These are phyloP conservation scores for Bipolaris sorokiniana DNA, from an alignment of 2,329 filamentous ascomycete genomes.

Conservation along the genomic window DNA sequence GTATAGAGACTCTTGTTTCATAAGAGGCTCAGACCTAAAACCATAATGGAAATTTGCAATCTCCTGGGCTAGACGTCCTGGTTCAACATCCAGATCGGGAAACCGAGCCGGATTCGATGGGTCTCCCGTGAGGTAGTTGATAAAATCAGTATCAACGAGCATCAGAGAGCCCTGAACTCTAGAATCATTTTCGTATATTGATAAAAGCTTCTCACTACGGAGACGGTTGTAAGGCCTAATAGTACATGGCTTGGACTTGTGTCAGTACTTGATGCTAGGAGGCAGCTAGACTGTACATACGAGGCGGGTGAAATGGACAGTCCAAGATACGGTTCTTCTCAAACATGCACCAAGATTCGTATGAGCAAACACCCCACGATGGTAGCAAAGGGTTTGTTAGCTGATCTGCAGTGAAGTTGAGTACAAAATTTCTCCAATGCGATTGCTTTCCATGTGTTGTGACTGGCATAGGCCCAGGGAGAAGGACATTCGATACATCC, in stretches of 20 bases:
- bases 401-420: slow-evolving; percentile 24
- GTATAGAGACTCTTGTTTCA: slow-evolving; percentile 27
- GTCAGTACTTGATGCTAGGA: neutral
- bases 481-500: neutral
- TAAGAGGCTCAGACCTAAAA: slow-evolving; percentile 17
- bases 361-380: slow-evolving; percentile 7
- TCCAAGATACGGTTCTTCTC: slow-evolving; percentile 21
- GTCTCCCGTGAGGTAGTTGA: slow-evolving; percentile 17
- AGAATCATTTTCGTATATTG: slow-evolving; percentile 20
- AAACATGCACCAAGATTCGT: slow-evolving; percentile 22
- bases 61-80: slow-evolving; percentile 21
- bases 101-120: neutral
- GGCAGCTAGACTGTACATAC: slow-evolving; percentile 12
- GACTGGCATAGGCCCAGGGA: neutral
- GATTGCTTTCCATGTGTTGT: slow-evolving; percentile 25
- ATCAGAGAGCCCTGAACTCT: slow-evolving; percentile 30
- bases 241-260: neutral
- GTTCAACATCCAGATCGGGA: slow-evolving; percentile 7
- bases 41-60: slow-evolving; percentile 15
- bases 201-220: slow-evolving; percentile 26
- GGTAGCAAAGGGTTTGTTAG: slow-evolving; percentile 16
- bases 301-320: slow-evolving; percentile 32
- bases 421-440: slow-evolving; percentile 26
- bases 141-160: slow-evolving; percentile 32
- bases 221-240: slow-evolving; percentile 33